Conservation (phyloP, 148 eudicot genomes). For the Vaccinium corymbosum region DNA sequence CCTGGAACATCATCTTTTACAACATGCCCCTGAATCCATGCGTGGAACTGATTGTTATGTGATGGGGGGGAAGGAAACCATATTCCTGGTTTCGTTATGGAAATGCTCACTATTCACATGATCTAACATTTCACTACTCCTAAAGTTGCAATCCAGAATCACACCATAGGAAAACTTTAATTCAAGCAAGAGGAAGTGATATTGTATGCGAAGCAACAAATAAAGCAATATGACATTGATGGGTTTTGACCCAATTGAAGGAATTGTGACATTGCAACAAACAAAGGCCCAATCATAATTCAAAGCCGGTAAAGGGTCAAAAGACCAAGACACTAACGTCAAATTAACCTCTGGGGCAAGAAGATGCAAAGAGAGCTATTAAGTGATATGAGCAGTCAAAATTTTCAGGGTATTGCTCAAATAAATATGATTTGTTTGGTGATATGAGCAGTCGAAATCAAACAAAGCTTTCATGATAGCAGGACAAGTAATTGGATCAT, state of each 20-base stretch:
- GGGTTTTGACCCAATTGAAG: neutral
- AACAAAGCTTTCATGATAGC: neutral
- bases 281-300: neutral
- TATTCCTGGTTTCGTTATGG: neutral
- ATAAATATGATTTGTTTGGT: neutral
- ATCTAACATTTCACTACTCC: neutral
- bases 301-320: neutral
- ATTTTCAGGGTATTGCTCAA: too few relatives aligned
- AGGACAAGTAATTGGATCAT: too few relatives aligned
- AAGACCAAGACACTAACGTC: neutral
- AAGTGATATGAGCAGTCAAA: neutral
- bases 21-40: too few relatives aligned
- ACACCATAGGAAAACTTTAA: neutral
- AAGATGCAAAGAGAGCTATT: neutral
- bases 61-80: too few relatives aligned
- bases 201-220: neutral
- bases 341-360: neutral
- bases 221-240: neutral
- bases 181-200: neutral
- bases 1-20: too few relatives aligned
- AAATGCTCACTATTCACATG: neutral
- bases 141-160: neutral
- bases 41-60: too few relatives aligned
- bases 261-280: neutral
- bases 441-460: neutral